Evolutionary conservation across 805 yeast species (phyloP).

Genomic region (Wickerhamomyces chambardii): DNA sequence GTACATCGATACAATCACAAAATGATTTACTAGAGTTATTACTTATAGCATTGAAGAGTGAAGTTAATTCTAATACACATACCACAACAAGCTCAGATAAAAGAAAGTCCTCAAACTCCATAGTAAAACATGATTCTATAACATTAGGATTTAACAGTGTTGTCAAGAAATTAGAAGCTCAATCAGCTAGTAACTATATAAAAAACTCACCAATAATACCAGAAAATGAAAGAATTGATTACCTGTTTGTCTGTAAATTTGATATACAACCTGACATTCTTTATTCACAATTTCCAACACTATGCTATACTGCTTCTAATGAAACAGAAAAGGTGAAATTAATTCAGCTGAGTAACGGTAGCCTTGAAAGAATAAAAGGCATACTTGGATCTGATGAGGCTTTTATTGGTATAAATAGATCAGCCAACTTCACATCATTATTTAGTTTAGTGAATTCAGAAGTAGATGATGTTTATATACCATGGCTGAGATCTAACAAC

Average conservation of each 20-base stretch:
- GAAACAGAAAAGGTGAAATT: constrained; percentile 31
- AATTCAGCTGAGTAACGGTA: constrained; percentile 48
- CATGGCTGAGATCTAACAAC: constrained; percentile 28
- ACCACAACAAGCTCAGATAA: constrained; percentile 23
- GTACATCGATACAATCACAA: constrained; percentile 28
- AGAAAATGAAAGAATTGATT: not conserved
- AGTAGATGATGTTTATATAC: constrained; percentile 30
- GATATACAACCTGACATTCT: constrained; percentile 43
- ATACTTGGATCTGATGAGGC: constrained; percentile 24
- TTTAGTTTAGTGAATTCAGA: constrained; percentile 12
- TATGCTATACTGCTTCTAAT: constrained; percentile 35
- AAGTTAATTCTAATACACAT: constrained; percentile 16
- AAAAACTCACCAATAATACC: no score
- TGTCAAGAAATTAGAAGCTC: constrained; percentile 35
- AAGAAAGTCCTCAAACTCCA: constrained; percentile 11
- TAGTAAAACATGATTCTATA: constrained; percentile 12
- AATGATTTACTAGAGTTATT: constrained; percentile 25
- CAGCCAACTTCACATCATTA: constrained; percentile 14
- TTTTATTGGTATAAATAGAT: constrained; percentile 17
- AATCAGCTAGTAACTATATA: constrained; percentile 17
- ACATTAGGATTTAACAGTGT: constrained; percentile 49
- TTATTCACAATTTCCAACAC: constrained; percentile 47
- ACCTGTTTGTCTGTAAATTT: constrained; percentile 52
- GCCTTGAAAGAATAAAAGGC: constrained; percentile 19
- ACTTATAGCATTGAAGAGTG: no score